A percentile compares a stretch with the other conserved stretches of the same genome.
These are phyloP conservation scores for Russula sp. DNA, from an alignment of 768 basidiomycete species.

Conservation along the genomic window DNA sequence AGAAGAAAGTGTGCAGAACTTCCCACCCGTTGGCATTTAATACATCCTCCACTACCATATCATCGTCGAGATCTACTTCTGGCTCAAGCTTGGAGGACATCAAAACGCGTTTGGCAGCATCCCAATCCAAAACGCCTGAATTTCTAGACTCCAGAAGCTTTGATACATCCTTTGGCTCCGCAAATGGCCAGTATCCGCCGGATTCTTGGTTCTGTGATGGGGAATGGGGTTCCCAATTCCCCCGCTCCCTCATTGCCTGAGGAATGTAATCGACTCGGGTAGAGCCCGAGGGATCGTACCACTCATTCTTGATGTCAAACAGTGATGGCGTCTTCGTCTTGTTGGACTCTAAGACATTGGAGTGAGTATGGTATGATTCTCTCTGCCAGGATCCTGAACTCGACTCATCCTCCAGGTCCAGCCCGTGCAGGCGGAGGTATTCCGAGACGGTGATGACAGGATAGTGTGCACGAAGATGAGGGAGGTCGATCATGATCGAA, in stretches of 20 bases:
- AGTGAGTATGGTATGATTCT: slow-evolving; percentile 36
- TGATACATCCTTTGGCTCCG: slow-evolving; percentile 1
- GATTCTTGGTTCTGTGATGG: slow-evolving; percentile 26
- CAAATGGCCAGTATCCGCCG: slow-evolving; percentile 14
- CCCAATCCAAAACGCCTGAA: slow-evolving; percentile 20
- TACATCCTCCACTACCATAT: slow-evolving; percentile 36
- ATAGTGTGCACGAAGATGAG: slow-evolving; percentile 40
- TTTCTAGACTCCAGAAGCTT: too few relatives aligned
- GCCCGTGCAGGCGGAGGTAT: slow-evolving; percentile 43
- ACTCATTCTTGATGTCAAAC: slow-evolving; percentile 41
- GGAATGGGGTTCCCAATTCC: slow-evolving; percentile 33
- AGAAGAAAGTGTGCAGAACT: slow-evolving; percentile 42
- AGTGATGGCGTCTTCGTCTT: slow-evolving; percentile 33
- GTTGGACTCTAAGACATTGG: slow-evolving; percentile 34
- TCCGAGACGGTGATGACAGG: slow-evolving; percentile 44
- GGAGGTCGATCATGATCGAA: slow-evolving; percentile 44
- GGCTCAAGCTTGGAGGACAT: background rate
- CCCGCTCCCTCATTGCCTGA: slow-evolving; percentile 36
- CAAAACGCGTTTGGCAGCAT: slow-evolving; percentile 6
- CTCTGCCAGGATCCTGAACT: slow-evolving; percentile 42
- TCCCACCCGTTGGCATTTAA: slow-evolving; percentile 43
- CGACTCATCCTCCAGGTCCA: slow-evolving; percentile 38
- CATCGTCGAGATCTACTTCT: slow-evolving; percentile 31
- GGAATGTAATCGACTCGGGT: slow-evolving; percentile 43
- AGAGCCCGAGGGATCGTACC: slow-evolving; percentile 41